A percentile compares a stretch with the other conserved stretches of the same genome.
phyloP scores from a whole-genome alignment of 2,329 filamentous ascomycete species.

The Ophiognomonia clavigignenti-juglandacearum region DNA sequence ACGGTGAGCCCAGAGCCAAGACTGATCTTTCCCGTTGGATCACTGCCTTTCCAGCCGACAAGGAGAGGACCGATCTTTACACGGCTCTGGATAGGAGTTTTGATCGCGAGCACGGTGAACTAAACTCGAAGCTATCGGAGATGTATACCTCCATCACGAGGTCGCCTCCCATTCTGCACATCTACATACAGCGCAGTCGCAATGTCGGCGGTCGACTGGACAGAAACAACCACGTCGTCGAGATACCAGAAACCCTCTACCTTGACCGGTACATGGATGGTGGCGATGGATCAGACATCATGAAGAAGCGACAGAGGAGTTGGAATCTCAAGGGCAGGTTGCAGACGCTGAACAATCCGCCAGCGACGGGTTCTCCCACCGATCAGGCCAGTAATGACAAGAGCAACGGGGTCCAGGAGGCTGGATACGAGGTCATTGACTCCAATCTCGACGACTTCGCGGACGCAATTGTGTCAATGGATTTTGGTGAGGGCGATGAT shows the following conservation, averaged over 20 bases:
- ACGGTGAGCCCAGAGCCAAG: slow-evolving; percentile 45
- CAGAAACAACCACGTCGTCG: slow-evolving; percentile 74
- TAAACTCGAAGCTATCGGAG: slow-evolving; percentile 47
- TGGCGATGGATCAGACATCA: slow-evolving; percentile 53
- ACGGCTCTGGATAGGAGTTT: slow-evolving; percentile 82
- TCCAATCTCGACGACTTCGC: slow-evolving; percentile 3
- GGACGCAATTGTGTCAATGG: slow-evolving; percentile 7
- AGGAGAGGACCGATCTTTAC: slow-evolving; percentile 62
- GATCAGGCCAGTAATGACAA: background rate
- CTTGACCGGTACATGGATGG: slow-evolving; percentile 84
- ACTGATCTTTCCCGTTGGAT: slow-evolving; percentile 52
- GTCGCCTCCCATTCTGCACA: slow-evolving; percentile 81
- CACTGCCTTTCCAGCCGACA: slow-evolving; percentile 52
- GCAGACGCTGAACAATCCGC: slow-evolving; percentile 39
- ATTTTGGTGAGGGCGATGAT: slow-evolving; percentile 5
- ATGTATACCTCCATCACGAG: slow-evolving; percentile 67
- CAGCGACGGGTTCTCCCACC: background rate
- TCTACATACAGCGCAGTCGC: slow-evolving; percentile 80
- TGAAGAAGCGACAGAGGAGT: slow-evolving; percentile 59
- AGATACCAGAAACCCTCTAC: slow-evolving; percentile 76
- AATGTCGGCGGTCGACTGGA: slow-evolving; percentile 50
- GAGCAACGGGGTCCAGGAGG: slow-evolving; percentile 2
- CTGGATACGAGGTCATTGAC: slow-evolving; percentile 12
- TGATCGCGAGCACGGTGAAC: slow-evolving; percentile 68
- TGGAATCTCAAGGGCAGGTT: slow-evolving; percentile 72